Evolutionary conservation across 139 green algal species (phyloP).

Genomic region (Auxenochlorella pyrenoidosa): DNA sequence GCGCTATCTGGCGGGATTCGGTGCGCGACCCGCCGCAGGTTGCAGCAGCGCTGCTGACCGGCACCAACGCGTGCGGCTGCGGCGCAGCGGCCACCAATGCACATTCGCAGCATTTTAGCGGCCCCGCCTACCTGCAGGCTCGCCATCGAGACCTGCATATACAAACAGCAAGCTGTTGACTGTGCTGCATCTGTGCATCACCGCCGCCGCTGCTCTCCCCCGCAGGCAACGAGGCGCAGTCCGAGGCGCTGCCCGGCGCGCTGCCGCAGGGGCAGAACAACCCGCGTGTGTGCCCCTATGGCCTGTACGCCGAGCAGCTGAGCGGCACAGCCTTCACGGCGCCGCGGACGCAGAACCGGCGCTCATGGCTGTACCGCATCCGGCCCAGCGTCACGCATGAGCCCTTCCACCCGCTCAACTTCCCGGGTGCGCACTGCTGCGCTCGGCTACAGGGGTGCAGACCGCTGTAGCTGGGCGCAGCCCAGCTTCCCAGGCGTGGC

Average conservation of each 20-base stretch:
- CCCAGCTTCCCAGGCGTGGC: not conserved
- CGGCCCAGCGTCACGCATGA: conserved; percentile 90
- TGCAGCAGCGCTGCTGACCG: not conserved
- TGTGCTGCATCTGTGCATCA: not conserved
- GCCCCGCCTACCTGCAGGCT: not conserved
- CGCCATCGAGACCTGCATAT: not conserved
- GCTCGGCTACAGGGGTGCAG: too few species aligned
- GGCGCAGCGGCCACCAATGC: not conserved
- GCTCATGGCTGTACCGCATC: conserved; percentile 95
- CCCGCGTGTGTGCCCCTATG: conserved; percentile 84
- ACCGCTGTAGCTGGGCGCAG: too few species aligned
- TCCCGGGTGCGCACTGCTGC: conserved; percentile 55
- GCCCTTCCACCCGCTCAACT: conserved; percentile 76
- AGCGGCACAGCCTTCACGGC: conserved; percentile 94
- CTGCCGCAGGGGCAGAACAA: conserved; percentile 92
- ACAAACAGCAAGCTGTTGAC: too few species aligned
- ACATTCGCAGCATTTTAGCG: not conserved
- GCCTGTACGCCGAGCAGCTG: conserved; percentile 95
- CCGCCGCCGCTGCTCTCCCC: not conserved
- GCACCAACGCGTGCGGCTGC: not conserved
- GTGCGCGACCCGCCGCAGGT: conserved; percentile 27
- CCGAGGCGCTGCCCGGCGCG: conserved; percentile 85
- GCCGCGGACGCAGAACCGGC: conserved; percentile 76
- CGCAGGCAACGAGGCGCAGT: conserved; percentile 87
- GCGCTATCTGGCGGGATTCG: conserved; percentile 71